Base-by-base conservation (phyloP, 2,329 filamentous ascomycete species). In the Cercospora janseana region DNA sequence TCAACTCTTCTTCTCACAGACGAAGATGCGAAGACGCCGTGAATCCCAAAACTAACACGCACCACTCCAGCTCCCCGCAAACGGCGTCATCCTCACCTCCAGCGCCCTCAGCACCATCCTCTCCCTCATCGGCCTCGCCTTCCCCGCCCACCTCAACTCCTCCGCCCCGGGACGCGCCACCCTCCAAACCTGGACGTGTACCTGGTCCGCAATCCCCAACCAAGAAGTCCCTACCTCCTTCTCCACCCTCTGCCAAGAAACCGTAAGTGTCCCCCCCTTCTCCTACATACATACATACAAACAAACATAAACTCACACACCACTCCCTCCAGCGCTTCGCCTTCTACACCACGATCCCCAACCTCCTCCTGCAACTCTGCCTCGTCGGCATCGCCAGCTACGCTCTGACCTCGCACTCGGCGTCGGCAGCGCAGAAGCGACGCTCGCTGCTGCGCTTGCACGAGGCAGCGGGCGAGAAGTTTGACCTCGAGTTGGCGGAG, bases 321-420 rank as follows among this genome's bases (percentile, higher is more conserved):
- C n/a, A n/a, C 32, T 42, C 31, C 43, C n/a, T 6, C 1, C 51
- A 71, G 68, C 68, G 67, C 55, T 75, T 76, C 61, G 70, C 73
- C 10, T 67, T 72, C 34, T 74, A 70, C 55, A 69, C 70, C 16
- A 71, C 70, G 0, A 66, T 75, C 16, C 63, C 69, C 0, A 60
- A 70, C 13, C 70, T 75, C 52, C 42, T 75, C 34, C 38, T 75
- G 35, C 66, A 75, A 32, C 52, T 67, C 42, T 29, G 60, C 1
- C 53, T 67, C 6, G 54, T 66, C 27, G 38, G 43, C 9, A 38
- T 59, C 8, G 60, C 57, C 1, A 16, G 55, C 20, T 58, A 58
- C 42, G 51, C 54, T 35, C 10, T 60, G 16, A 38, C 32, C 1
- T 41, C 35, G 15, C 18, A 28, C 20, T 20, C 10, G 4, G 41